These are phyloP conservation scores for Neckera pumila DNA, from an alignment of 225 moss, liverwort and hornwort species.

Conservation along the genomic window DNA sequence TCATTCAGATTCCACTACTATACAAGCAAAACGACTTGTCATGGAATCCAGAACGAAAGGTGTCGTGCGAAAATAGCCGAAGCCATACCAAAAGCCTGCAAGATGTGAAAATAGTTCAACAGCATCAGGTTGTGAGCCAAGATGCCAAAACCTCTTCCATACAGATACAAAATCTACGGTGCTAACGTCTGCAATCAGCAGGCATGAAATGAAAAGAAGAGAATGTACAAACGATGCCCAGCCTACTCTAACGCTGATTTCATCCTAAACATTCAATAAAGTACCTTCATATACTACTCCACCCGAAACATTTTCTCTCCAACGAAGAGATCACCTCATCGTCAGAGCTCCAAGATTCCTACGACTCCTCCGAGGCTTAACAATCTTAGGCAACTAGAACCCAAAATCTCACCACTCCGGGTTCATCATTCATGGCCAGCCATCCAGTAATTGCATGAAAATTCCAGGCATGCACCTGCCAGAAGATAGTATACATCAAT, in stretches of 20 bases:
- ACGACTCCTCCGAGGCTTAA: conserved; percentile 28
- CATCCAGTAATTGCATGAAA: conserved; percentile 10
- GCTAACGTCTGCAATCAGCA: conserved; percentile 24
- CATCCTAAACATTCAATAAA: conserved; percentile 27
- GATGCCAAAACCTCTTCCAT: neutral
- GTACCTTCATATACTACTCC: conserved; percentile 66
- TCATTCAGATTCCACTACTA: neutral
- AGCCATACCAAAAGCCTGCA: neutral
- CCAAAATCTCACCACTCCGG: conserved; percentile 12
- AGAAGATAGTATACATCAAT: conserved; percentile 16
- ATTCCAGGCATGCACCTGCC: conserved; percentile 30
- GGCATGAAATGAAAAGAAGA: conserved; percentile 9
- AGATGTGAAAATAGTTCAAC: neutral
- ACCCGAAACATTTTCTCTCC: conserved; percentile 28
- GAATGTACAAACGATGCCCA: conserved; percentile 20
- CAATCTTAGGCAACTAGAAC: conserved; percentile 22
- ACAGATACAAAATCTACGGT: conserved; percentile 19
- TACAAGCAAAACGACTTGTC: neutral
- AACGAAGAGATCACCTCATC: conserved; percentile 43
- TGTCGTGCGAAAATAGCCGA: neutral
- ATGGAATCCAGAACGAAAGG: neutral
- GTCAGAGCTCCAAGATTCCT: conserved; percentile 37
- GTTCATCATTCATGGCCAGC: conserved; percentile 1
- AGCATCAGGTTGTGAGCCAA: neutral
- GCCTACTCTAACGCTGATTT: neutral